phyloP scores from a whole-genome alignment of 441 rosid genomes.

The Manihot esculenta region DNA sequence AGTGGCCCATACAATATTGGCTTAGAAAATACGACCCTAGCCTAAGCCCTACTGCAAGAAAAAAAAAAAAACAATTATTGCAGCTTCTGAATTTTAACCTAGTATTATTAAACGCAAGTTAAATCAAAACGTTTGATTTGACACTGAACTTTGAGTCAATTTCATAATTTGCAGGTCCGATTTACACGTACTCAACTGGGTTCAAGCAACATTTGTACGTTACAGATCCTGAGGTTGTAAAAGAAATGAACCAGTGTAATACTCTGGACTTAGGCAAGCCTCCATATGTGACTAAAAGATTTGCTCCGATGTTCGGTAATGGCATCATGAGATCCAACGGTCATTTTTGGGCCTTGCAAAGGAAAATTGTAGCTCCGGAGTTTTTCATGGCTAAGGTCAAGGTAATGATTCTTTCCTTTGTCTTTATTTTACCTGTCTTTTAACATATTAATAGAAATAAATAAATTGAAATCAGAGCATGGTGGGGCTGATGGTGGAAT shows the following conservation, averaged over 20 bases:
- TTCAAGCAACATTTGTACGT: slow-evolving; percentile 62
- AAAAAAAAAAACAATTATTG: too few relatives aligned
- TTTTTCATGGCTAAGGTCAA: slow-evolving; percentile 74
- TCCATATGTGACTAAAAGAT: slow-evolving; percentile 57
- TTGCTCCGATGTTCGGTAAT: slow-evolving; percentile 64
- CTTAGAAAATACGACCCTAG: not conserved
- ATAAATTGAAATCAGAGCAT: slow-evolving; percentile 65
- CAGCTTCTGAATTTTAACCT: too few relatives aligned
- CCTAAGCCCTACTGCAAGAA: not conserved
- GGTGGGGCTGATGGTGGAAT: slow-evolving; percentile 75
- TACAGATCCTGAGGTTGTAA: slow-evolving; percentile 61
- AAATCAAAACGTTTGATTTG: too few relatives aligned
- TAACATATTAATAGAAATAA: too few relatives aligned
- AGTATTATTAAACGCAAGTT: too few relatives aligned
- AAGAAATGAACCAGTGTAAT: slow-evolving; percentile 63
- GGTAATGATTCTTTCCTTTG: slow-evolving; percentile 21
- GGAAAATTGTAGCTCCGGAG: slow-evolving; percentile 71
- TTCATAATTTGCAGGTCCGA: slow-evolving; percentile 39
- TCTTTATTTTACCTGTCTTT: too few relatives aligned
- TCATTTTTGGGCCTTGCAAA: slow-evolving; percentile 64
- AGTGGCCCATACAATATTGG: not conserved
- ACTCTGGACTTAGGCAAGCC: slow-evolving; percentile 70
- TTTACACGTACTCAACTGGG: slow-evolving; percentile 79
- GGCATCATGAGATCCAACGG: slow-evolving; percentile 77
- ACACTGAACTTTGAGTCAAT: too few relatives aligned